Conservation (phyloP, 257 asterid genomes). For the Penstemon eatonii region DNA sequence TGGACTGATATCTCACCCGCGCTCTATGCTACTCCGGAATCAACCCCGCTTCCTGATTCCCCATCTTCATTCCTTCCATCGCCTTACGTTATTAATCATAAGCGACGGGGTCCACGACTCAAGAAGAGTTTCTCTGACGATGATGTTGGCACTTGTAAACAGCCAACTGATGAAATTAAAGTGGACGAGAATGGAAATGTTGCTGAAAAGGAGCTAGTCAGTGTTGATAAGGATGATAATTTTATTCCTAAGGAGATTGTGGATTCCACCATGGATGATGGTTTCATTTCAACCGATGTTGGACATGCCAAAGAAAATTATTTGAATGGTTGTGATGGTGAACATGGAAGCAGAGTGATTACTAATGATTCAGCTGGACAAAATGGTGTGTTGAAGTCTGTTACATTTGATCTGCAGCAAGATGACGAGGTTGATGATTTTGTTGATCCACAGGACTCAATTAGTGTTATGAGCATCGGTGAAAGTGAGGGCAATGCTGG, state of each 20-base stretch:
- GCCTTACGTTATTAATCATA: slow-evolving; percentile 85
- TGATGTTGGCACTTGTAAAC: slow-evolving; percentile 50
- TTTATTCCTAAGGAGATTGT: slow-evolving; percentile 25
- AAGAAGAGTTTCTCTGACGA: slow-evolving; percentile 75
- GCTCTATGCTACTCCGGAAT: slow-evolving; percentile 79
- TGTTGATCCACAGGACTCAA: slow-evolving; percentile 56
- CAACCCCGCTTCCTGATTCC: slow-evolving; percentile 88
- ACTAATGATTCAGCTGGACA: slow-evolving; percentile 35
- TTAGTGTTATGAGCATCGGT: slow-evolving; percentile 59
- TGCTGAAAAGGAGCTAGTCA: slow-evolving; percentile 29
- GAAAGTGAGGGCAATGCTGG: slow-evolving; percentile 58
- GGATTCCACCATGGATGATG: slow-evolving; percentile 31
- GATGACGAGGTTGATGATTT: slow-evolving; percentile 56
- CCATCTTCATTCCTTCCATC: slow-evolving; percentile 89
- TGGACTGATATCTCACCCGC: slow-evolving; percentile 93
- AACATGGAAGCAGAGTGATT: slow-evolving; percentile 27
- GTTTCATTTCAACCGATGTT: slow-evolving; percentile 21
- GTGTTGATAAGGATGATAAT: slow-evolving; percentile 38
- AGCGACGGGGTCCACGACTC: slow-evolving; percentile 90
- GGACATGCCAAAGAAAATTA: slow-evolving; percentile 36
- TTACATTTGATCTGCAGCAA: slow-evolving; percentile 42
- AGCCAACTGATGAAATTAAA: slow-evolving; percentile 38
- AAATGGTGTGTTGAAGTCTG: slow-evolving; percentile 37
- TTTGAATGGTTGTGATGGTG: slow-evolving; percentile 32
- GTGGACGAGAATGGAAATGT: slow-evolving; percentile 37